Evolutionary conservation across 495 filamentous ascomycete genomes (phyloP), one percentile per base, ranked within the genome.

Genomic region (Sordaria brevicollis): DNA sequence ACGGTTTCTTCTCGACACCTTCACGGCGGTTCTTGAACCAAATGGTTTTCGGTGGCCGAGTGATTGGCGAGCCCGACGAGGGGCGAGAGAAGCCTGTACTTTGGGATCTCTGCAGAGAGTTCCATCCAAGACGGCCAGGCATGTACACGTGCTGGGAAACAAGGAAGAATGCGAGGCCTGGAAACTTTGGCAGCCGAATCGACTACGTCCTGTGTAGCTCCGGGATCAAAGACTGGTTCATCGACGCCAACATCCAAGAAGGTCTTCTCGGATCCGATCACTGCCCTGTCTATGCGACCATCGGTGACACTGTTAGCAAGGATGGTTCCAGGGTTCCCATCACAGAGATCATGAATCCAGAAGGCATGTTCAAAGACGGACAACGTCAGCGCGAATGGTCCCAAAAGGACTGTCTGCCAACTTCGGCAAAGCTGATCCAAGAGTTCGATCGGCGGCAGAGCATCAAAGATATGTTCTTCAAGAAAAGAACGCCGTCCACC

Each of bases 221-320:
- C 43, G 85, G 86, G 37, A 94, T 97, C 88, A 91, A 89, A 72
- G 80, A 86, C 68, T 98, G 94, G 94, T 92, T 97, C 76, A 81
- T 78, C 34, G 90, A 92, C 68, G 88, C 92, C n/a, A 92, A 97
- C 74, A 98, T 98, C 35, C 95, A 97, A 76, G 94, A 97, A 79
- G 95, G 94, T 4, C 82, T 99, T 9, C 88, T 97, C 86, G 95
- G 95, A 11, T 99, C 95, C 0, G 95, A 99, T 75, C 95, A 99
- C 78, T 99, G 95, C 73, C 95, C 95, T 0, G 94, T 99, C 4
- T 98, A 75, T 49, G 77, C 77, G 0, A 77, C 73, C 3, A 71
- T 79, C 5, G 57, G 39, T 33, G 74, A 93, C 37, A 80, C 73
- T 1, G 85, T 97, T 57, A 68, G 5, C 33, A 29, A 62, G 5